Conservation (phyloP, 2,329 filamentous ascomycete genomes). For the Plenodomus biglobosus region DNA sequence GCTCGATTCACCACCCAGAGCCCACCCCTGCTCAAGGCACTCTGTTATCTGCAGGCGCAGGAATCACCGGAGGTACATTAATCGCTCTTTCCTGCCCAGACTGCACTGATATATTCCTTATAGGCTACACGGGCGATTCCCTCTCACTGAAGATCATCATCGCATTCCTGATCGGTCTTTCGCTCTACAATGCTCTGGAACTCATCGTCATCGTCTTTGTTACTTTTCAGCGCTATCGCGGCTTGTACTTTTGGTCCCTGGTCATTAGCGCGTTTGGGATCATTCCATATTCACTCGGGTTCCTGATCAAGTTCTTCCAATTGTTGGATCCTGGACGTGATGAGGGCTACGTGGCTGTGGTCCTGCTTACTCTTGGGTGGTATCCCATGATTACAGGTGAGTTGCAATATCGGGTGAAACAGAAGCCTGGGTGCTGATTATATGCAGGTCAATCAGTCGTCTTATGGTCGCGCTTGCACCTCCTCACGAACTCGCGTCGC, state of each 20-base stretch:
- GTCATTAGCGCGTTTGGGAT: constrained; percentile 49
- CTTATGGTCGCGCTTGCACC: constrained; percentile 63
- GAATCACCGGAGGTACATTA: constrained; percentile 35
- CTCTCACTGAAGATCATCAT: constrained; percentile 35
- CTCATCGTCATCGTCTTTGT: constrained; percentile 51
- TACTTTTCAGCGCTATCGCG: constrained; percentile 51
- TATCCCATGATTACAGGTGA: constrained; percentile 59
- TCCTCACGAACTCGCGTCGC: constrained; percentile 56
- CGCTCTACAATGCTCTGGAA: constrained; percentile 49
- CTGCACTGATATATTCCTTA: neutral
- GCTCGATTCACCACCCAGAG: constrained; percentile 10
- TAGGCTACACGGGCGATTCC: constrained; percentile 38
- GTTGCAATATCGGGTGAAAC: constrained; percentile 8
- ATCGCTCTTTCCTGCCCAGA: neutral
- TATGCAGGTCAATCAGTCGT: constrained; percentile 58
- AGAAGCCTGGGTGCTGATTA: neutral
- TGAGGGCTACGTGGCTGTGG: constrained; percentile 44
- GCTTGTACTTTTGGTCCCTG: constrained; percentile 55
- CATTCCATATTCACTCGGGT: constrained; percentile 52
- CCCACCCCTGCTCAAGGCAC: constrained; percentile 33
- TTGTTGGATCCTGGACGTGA: constrained; percentile 28
- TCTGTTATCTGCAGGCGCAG: constrained; percentile 31
- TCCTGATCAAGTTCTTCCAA: constrained; percentile 49
- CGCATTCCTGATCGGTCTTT: constrained; percentile 41
- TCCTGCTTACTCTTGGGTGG: constrained; percentile 57